These are phyloP conservation scores for Alternaria triticina DNA, from an alignment of 2,329 filamentous ascomycete genomes.

Conservation along the genomic window DNA sequence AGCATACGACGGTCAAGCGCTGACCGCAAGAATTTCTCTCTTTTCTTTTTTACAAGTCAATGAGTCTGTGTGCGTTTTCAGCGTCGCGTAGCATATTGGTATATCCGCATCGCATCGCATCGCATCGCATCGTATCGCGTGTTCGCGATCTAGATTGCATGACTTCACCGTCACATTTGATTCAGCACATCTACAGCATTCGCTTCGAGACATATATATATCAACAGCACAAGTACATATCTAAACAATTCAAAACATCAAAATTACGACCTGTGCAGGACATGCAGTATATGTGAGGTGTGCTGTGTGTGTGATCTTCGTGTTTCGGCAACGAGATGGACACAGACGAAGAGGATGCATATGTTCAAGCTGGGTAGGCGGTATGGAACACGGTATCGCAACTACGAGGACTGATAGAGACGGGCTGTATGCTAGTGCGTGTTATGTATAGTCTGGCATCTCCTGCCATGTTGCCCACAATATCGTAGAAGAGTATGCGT, in stretches of 20 bases:
- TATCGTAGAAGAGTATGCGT: too few species aligned
- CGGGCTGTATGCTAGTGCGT: too few species aligned
- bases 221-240: neutral
- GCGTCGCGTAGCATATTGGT: neutral
- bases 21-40: constrained; percentile 9
- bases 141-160: neutral
- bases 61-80: neutral
- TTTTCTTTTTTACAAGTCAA: neutral
- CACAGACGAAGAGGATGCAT: too few species aligned
- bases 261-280: neutral
- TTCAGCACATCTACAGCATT: neutral
- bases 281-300: neutral
- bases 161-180: neutral
- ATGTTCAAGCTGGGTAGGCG: too few species aligned
- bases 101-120: neutral
- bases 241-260: neutral
- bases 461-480: too few species aligned
- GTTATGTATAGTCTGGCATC: too few species aligned
- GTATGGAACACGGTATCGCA: too few species aligned
- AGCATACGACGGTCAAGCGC: constrained; percentile 16
- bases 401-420: too few species aligned
- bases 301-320: too few species aligned
- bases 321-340: too few species aligned
- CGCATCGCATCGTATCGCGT: neutral
- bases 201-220: neutral